phyloP scores from a whole-genome alignment of 495 filamentous ascomycete species.

The Sphaerosporella brunnea region DNA sequence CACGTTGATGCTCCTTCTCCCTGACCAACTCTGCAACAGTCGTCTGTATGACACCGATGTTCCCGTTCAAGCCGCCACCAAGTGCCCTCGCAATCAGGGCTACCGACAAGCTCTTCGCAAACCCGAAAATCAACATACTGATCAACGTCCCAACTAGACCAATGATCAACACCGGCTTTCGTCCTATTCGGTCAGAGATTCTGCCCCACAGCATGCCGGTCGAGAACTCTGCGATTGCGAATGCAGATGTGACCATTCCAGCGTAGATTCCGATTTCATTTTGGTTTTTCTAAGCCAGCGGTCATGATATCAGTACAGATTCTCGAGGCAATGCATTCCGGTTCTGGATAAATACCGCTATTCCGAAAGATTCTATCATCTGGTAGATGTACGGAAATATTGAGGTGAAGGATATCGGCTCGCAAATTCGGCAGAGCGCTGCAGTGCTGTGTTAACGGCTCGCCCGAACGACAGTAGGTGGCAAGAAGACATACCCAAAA shows the following conservation, averaged over 20 bases:
- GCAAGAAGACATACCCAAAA: slow-evolving; percentile 57
- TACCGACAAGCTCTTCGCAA: slow-evolving; percentile 63
- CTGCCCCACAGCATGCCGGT: slow-evolving; percentile 83
- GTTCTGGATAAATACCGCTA: slow-evolving; percentile 33
- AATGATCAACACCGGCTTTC: slow-evolving; percentile 80
- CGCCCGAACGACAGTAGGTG: no score
- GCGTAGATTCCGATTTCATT: slow-evolving; percentile 77
- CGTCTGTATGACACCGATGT: slow-evolving; percentile 87
- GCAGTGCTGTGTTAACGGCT: no score
- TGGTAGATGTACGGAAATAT: slow-evolving; percentile 98
- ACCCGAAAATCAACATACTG: slow-evolving; percentile 88
- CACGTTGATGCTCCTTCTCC: slow-evolving; percentile 76
- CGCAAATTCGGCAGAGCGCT: slow-evolving; percentile 91
- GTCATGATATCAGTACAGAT: slow-evolving; percentile 7
- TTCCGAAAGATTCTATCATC: slow-evolving; percentile 85
- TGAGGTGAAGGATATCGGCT: slow-evolving; percentile 98
- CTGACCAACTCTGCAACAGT: slow-evolving; percentile 87
- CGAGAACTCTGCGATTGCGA: slow-evolving; percentile 87
- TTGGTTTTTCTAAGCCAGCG: slow-evolving; percentile 35
- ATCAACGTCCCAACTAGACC: slow-evolving; percentile 77
- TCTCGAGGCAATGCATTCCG: background rate
- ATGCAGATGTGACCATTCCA: slow-evolving; percentile 91
- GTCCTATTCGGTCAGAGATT: slow-evolving; percentile 76
- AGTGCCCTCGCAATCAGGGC: slow-evolving; percentile 76
- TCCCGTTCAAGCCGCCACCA: slow-evolving; percentile 82